phyloP scores from a whole-genome alignment of 2,329 filamentous ascomycete genomes.

The Epichloe amarillans region DNA sequence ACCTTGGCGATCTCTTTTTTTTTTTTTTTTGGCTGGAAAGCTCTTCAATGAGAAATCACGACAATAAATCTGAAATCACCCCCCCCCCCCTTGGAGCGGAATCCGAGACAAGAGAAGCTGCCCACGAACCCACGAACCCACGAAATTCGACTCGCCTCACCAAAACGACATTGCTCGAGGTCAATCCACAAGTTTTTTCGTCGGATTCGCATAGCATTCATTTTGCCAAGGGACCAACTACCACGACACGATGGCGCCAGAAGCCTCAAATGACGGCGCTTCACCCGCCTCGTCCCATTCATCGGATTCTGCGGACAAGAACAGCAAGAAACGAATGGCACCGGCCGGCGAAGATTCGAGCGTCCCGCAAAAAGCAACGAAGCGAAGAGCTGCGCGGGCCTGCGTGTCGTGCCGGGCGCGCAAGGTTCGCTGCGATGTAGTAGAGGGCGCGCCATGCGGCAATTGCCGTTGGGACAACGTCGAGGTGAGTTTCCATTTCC shows the following conservation, averaged over 20 bases:
- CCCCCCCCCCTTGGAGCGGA: not conserved
- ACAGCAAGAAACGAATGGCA: constrained; percentile 20
- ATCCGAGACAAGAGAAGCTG: not conserved
- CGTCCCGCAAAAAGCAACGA: constrained; percentile 39
- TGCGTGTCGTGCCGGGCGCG: constrained; percentile 79
- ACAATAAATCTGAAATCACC: not conserved
- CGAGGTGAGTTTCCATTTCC: constrained; percentile 27
- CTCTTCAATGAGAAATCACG: constrained; percentile 4
- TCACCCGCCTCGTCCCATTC: constrained; percentile 17
- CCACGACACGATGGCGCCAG: constrained; percentile 9
- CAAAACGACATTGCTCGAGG: no score
- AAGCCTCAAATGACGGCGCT: constrained; percentile 14
- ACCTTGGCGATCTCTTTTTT: not conserved
- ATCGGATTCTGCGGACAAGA: constrained; percentile 14
- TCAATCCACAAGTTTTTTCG: no score
- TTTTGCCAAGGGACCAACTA: not conserved
- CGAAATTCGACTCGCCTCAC: no score
- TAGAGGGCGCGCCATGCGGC: constrained; percentile 75
- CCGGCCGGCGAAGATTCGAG: constrained; percentile 15
- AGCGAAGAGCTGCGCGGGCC: constrained; percentile 79
- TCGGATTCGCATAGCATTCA: not conserved
- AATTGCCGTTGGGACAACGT: constrained; percentile 76
- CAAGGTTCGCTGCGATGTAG: constrained; percentile 89
- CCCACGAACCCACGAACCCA: not conserved
- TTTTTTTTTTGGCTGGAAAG: no score